These are phyloP conservation scores for Phyllostachys edulis DNA, from an alignment of 176 grass and related monocot genomes.

Conservation along the genomic window DNA sequence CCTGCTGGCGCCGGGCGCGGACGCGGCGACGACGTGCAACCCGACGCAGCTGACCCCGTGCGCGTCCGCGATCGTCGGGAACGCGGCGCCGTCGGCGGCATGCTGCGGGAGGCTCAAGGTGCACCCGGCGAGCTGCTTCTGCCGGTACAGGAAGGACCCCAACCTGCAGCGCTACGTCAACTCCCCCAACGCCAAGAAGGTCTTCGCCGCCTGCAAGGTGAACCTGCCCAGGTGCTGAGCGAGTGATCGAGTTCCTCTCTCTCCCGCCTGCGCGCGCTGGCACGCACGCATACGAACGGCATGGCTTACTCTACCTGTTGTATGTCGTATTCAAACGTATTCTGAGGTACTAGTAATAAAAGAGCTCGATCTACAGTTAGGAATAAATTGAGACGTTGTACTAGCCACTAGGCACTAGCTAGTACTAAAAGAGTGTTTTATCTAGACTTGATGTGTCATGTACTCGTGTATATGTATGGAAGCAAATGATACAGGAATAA, in stretches of 20 bases:
- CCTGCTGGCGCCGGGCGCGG: not conserved
- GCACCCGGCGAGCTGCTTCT: constrained; percentile 77
- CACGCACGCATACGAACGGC: not conserved
- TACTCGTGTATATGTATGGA: not conserved
- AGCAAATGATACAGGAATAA: not conserved
- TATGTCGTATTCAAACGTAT: not conserved
- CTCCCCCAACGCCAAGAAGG: constrained; percentile 91
- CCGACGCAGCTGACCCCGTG: constrained; percentile 70
- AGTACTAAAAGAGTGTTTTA: not conserved
- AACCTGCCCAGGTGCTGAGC: constrained; percentile 39
- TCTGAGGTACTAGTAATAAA: not conserved
- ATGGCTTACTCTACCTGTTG: not conserved
- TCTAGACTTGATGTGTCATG: not conserved
- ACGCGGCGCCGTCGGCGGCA: constrained; percentile 42
- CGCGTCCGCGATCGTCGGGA: constrained; percentile 62
- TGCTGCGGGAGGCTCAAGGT: constrained; percentile 78
- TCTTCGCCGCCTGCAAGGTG: constrained; percentile 51
- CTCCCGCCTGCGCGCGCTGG: not conserved
- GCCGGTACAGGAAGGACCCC: constrained; percentile 80
- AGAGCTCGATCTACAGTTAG: not conserved
- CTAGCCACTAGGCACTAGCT: not conserved
- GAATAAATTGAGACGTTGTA: constrained; percentile 4
- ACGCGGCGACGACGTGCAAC: constrained; percentile 46
- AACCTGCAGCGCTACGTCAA: constrained; percentile 72
- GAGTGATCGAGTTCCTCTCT: not conserved